Conservation (phyloP, 805 yeast genomes). For the Starmerella asiatica region DNA sequence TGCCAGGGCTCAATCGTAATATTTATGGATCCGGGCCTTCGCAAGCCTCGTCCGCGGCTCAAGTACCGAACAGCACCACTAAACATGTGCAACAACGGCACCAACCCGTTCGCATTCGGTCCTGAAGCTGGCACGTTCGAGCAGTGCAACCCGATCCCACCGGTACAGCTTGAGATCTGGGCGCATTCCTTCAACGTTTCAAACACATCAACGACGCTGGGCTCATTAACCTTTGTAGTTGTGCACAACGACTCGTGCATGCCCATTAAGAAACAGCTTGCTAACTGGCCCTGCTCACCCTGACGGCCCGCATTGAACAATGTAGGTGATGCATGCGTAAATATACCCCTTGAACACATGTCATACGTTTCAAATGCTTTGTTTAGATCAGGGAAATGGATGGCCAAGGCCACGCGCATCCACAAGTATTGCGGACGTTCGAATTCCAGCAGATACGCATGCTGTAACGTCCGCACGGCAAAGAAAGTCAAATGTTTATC, state of each 20-base stretch:
- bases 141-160: conserved; percentile 84
- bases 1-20: conserved; percentile 94
- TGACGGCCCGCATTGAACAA: conserved; percentile 82
- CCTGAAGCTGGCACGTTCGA: conserved; percentile 61
- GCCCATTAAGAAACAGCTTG: conserved; percentile 80
- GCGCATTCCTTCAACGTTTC: conserved; percentile 78
- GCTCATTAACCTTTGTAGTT: too few relatives aligned
- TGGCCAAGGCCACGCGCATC: conserved; percentile 80
- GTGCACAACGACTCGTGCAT: too few relatives aligned
- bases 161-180: conserved; percentile 77
- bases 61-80: conserved; percentile 90
- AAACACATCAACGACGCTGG: conserved; percentile 85
- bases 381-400: conserved; percentile 47
- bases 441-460: conserved; percentile 56
- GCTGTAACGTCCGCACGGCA: conserved; percentile 75
- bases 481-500: conserved; percentile 64
- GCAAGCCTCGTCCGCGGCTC: conserved; percentile 95
- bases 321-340: conserved; percentile 91
- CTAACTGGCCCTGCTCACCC: conserved; percentile 46
- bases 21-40: conserved; percentile 93
- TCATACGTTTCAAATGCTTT: conserved; percentile 64
- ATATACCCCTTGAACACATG: conserved; percentile 66
- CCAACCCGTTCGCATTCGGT: conserved; percentile 50
- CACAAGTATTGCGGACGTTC: conserved; percentile 83
- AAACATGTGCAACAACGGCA: conserved; percentile 87